Percentiles rank a stretch among this genome's conserved stretches.
phyloP scores from a whole-genome alignment of 495 filamentous ascomycete genomes.

The Pseudevernia furfuracea region DNA sequence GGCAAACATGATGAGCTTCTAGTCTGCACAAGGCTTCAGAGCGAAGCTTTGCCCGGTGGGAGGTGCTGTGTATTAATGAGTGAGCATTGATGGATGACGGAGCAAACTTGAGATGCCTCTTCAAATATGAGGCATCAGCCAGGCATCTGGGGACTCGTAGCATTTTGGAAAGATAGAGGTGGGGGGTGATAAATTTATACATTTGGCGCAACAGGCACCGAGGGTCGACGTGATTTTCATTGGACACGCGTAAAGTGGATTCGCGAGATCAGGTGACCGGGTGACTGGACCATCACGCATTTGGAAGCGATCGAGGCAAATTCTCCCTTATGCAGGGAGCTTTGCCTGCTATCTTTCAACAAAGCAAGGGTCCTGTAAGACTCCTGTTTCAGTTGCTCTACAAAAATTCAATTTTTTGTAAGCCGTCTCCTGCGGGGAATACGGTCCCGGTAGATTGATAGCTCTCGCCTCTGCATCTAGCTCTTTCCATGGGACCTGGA shows the following conservation, averaged over 20 bases:
- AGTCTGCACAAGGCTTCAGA: conserved; percentile 7
- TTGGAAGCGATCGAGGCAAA: background rate
- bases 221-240: conserved; percentile 11
- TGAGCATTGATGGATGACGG: conserved; percentile 9
- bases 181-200: conserved; percentile 15
- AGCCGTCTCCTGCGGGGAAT: conserved; percentile 23
- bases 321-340: conserved; percentile 6
- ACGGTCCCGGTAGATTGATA: conserved; percentile 21
- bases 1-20: conserved; percentile 23
- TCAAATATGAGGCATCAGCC: conserved; percentile 19
- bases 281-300: conserved; percentile 4
- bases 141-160: conserved; percentile 16
- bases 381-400: conserved; percentile 19
- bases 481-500: conserved; percentile 6
- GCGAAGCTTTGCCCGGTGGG: conserved; percentile 11
- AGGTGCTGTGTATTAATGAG: conserved; percentile 9
- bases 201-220: conserved; percentile 15
- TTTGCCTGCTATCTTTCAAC: conserved; percentile 5
- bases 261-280: conserved; percentile 22
- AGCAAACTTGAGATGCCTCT: conserved; percentile 17
- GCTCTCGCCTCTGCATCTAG: conserved; percentile 7
- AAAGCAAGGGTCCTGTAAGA: conserved; percentile 3
- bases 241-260: conserved; percentile 13
- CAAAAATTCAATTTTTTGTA: no score
- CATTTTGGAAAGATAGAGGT: conserved; percentile 14